Evolutionary conservation across 164 flowering plant species (phyloP), one percentile per base, ranked within the genome.

Genomic region (Litsea cubeba): DNA sequence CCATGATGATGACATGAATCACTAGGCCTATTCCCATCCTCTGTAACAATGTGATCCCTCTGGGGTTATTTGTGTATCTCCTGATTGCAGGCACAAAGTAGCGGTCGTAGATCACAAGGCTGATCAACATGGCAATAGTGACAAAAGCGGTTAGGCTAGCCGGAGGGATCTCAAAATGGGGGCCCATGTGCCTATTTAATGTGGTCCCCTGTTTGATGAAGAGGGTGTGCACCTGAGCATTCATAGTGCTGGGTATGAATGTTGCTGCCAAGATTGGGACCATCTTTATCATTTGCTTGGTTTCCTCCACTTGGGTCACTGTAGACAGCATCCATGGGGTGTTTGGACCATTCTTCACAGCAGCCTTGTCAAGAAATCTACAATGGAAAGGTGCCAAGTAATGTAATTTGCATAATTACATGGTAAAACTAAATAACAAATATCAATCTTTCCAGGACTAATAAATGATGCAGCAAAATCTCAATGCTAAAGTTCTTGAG

Each of bases 21-120:
- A 83, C 76, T 0, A 90, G 72, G 68, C 97, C 94, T 46, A 87
- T 77, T 8, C 85, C 88, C 85, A 91, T 81, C 67, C 97, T 80
- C 68, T 89, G 91, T 64, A 91, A 77, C 69, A 88, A 3, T n/a
- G 90, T 82, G 72, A 91, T 87, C 25, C 93, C 93, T 80, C 91
- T 78, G 0, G 94, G 92, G 70, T 88, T 87, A n/a, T 80, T 75
- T 0, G 94, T 88, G 80, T 80, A 82, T 11, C 58, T 74, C 11
- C 86, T 69, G 1, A 82, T 28, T 0, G 65, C 1, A 0, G 88
- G 88, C 11, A 90, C 90, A 5, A 90, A 77, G 74, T 23, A 70
- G 1, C 87, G 87, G 68, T 90, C 94, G 35, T 90, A 91, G 25
- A 88, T 23, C 18, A 78, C 79, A 7, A 90, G 86, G 3, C 87